Conservation (phyloP, 148 eudicot species). For the Cornus florida region DNA sequence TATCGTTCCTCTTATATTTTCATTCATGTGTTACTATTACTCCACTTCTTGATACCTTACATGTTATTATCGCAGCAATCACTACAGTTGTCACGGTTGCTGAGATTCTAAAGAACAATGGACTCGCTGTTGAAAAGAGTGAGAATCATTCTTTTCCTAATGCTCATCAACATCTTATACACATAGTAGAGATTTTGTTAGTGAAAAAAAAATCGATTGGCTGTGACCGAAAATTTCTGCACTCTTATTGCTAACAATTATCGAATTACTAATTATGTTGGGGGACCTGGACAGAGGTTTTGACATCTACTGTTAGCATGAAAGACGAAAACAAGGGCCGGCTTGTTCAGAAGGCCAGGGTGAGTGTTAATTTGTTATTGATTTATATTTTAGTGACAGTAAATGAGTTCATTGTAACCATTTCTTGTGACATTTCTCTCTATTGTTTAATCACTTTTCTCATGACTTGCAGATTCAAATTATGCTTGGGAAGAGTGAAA, state of each 20-base stretch:
- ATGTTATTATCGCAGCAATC: conserved; percentile 49
- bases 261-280: conserved; percentile 5
- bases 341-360: conserved; percentile 78
- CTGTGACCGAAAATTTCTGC: too few relatives aligned
- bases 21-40: too few relatives aligned
- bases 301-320: conserved; percentile 69
- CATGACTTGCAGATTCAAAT: conserved; percentile 57
- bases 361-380: conserved; percentile 6
- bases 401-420: not conserved
- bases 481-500: conserved; percentile 69
- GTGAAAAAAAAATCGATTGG: too few relatives aligned
- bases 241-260: too few relatives aligned
- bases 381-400: not conserved
- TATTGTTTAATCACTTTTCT: not conserved
- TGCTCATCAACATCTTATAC: too few relatives aligned
- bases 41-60: not conserved
- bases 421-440: not conserved
- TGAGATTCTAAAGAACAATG: conserved; percentile 83
- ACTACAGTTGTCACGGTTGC: conserved; percentile 80
- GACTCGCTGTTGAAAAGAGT: conserved; percentile 82
- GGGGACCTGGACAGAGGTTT: conserved; percentile 39
- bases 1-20: too few relatives aligned
- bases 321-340: conserved; percentile 77
- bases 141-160: conserved; percentile 9
- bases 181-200: too few relatives aligned